Conservation (phyloP, 257 asterid species). For the Ophiorrhiza pumila region DNA sequence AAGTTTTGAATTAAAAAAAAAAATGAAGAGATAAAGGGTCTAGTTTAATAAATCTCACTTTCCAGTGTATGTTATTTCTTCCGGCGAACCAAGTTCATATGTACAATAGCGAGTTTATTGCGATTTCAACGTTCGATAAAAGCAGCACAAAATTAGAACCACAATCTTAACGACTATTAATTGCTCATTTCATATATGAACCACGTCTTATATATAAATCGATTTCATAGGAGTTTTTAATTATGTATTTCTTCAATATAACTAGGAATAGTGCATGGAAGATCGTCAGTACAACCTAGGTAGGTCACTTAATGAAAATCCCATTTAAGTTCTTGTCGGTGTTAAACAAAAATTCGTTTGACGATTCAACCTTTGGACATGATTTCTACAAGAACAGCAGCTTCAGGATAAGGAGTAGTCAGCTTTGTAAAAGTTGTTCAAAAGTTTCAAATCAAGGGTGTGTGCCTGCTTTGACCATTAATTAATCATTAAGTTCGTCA, state of each 20-base stretch:
- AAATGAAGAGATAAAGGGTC: neutral
- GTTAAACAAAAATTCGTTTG: neutral
- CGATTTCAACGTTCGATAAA: too few relatives aligned
- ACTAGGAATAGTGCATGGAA: too few relatives aligned
- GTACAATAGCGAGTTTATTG: too few relatives aligned
- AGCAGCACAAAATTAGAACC: too few relatives aligned
- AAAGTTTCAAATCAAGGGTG: constrained; percentile 1
- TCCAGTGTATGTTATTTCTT: neutral
- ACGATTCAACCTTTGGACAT: neutral
- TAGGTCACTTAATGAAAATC: neutral
- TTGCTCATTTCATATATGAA: too few relatives aligned
- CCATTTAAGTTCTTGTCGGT: neutral
- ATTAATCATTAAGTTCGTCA: neutral
- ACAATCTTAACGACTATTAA: too few relatives aligned
- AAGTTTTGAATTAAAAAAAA: neutral
- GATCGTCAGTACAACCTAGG: too few relatives aligned
- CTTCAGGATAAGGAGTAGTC: neutral
- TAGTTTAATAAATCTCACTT: neutral
- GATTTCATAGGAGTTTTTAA: too few relatives aligned
- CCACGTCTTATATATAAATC: too few relatives aligned
- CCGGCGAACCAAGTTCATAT: too few relatives aligned
- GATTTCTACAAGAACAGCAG: neutral
- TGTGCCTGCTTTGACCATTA: neutral
- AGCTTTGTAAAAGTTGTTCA: neutral
- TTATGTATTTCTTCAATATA: too few relatives aligned